Percentiles rank a stretch among this genome's conserved stretches.
Evolutionary conservation across 1,284 basidiomycete species (phyloP).

Genomic region (Melampsora americana): DNA sequence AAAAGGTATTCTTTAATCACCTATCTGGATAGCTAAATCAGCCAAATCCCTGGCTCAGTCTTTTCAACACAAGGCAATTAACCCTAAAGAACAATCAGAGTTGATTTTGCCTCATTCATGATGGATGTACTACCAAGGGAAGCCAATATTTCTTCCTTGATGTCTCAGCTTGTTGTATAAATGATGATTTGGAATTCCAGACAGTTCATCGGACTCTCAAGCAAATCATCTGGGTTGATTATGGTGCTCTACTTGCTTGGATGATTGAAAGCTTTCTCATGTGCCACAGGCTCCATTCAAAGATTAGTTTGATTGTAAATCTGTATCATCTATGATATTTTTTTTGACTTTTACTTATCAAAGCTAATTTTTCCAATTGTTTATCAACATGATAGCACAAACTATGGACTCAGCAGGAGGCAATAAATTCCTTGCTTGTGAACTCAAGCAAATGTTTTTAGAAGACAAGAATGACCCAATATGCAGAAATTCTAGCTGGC

Average conservation of each 20-base stretch:
- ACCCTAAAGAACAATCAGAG: neutral
- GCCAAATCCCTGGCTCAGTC: neutral
- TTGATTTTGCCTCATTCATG: slow-evolving; percentile 2
- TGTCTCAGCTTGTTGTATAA: slow-evolving; percentile 1
- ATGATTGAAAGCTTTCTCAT: slow-evolving; percentile 8
- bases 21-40: neutral
- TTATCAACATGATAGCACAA: no score
- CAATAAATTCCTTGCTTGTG: no score
- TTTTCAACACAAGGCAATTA: neutral
- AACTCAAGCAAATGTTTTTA: no score
- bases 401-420: no score
- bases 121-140: slow-evolving; percentile 20
- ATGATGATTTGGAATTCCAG: neutral
- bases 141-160: slow-evolving; percentile 11
- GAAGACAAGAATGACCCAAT: neutral
- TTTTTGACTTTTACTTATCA: no score
- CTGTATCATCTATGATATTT: neutral
- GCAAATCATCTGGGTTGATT: slow-evolving; percentile 7
- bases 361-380: no score
- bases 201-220: slow-evolving; percentile 5
- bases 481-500: slow-evolving; percentile 5
- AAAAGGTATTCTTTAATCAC: neutral
- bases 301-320: slow-evolving; percentile 2
- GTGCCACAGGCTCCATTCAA: neutral
- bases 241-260: neutral